Percentiles rank a stretch among this genome's conserved stretches.
Evolutionary conservation across 2,329 filamentous ascomycete species (phyloP).

Genomic region (Botrytis cinerea): DNA sequence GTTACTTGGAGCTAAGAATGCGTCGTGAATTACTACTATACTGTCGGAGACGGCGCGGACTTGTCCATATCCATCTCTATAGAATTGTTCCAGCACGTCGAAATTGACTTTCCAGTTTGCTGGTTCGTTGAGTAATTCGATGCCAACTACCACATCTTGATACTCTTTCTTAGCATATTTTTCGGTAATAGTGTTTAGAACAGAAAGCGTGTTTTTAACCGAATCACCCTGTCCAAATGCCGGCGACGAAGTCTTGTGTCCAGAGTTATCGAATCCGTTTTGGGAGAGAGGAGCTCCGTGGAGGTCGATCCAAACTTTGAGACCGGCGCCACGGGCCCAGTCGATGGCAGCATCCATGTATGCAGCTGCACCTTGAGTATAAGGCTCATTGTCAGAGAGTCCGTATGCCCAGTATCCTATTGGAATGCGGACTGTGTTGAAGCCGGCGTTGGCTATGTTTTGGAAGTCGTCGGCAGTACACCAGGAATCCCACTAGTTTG

Average conservation of each 20-base stretch:
- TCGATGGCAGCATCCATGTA: conserved; percentile 59
- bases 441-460: conserved; percentile 56
- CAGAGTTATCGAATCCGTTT: conserved; percentile 65
- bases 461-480: conserved; percentile 51
- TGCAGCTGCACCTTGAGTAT: conserved; percentile 51
- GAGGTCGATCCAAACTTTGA: conserved; percentile 61
- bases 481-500: conserved; percentile 39
- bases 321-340: conserved; percentile 53
- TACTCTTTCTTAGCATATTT: conserved; percentile 57
- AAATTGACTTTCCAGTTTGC: conserved; percentile 42
- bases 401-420: conserved; percentile 62
- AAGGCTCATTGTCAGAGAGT: conserved; percentile 51
- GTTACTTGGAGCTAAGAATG: conserved; percentile 52
- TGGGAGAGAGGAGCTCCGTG: conserved; percentile 59
- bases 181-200: conserved; percentile 57
- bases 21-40: conserved; percentile 60
- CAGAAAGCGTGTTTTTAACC: conserved; percentile 52
- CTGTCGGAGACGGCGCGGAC: conserved; percentile 49
- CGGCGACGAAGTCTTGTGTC: conserved; percentile 48
- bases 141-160: conserved; percentile 59
- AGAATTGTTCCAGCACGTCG: conserved; percentile 42
- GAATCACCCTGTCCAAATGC: conserved; percentile 51
- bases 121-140: conserved; percentile 60
- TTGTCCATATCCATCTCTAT: conserved; percentile 53
- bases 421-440: conserved; percentile 61